phyloP scores from a whole-genome alignment of 2,329 filamentous ascomycete species.

The Penicillium vulpinum region DNA sequence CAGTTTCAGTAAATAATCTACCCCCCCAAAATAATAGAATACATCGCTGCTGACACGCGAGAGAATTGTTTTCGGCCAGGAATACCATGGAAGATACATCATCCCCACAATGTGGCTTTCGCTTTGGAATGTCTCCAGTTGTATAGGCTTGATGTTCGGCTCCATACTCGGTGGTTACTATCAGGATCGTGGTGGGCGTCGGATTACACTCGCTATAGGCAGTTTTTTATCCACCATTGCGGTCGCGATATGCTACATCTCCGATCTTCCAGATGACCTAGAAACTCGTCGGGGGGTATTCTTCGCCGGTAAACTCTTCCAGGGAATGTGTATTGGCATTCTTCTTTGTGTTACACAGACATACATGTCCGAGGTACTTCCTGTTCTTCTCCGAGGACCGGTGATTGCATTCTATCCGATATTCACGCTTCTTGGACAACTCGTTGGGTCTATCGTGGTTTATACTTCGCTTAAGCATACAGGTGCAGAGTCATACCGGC shows the following conservation, averaged over 20 bases:
- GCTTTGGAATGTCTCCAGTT: slow-evolving; percentile 44
- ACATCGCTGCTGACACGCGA: not conserved
- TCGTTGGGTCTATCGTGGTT: slow-evolving; percentile 39
- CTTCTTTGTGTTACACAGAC: slow-evolving; percentile 46
- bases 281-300: slow-evolving; percentile 39
- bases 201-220: slow-evolving; percentile 35
- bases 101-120: slow-evolving; percentile 46
- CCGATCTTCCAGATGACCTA: slow-evolving; percentile 20
- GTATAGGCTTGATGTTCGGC: slow-evolving; percentile 40
- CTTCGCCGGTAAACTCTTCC: slow-evolving; percentile 47
- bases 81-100: slow-evolving; percentile 32
- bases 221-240: slow-evolving; percentile 38
- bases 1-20: slow-evolving; percentile 28
- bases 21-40: not conserved
- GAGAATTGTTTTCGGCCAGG: slow-evolving; percentile 30
- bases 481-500: slow-evolving; percentile 16
- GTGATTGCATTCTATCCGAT: slow-evolving; percentile 51
- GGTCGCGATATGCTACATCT: slow-evolving; percentile 27
- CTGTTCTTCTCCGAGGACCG: slow-evolving; percentile 47
- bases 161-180: slow-evolving; percentile 40
- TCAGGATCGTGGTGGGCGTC: slow-evolving; percentile 42
- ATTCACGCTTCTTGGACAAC: slow-evolving; percentile 50
- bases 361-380: slow-evolving; percentile 53
- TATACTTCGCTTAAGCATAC: slow-evolving; percentile 33
- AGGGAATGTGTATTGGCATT: slow-evolving; percentile 49